Evolutionary conservation across 352 stramenopile species (phyloP), one percentile per base, ranked within the genome.

Genomic region (Phytophthora multivora): DNA sequence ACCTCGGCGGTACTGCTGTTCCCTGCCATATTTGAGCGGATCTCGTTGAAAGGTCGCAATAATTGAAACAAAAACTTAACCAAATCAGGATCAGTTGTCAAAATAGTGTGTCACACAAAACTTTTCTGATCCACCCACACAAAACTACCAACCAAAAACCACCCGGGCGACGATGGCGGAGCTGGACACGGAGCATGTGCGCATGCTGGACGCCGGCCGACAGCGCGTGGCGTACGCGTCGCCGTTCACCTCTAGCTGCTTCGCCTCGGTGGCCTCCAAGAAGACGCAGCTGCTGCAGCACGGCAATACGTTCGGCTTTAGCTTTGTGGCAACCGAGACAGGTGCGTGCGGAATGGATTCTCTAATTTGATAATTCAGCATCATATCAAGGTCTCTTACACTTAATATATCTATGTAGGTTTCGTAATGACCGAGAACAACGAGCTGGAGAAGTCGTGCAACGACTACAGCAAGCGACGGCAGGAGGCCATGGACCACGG

Each of bases 1-100:
- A 58, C 57, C 3, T 73, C 57, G 23, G 36, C 36, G 8, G 4
- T 31, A 6, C 26, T 31, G 28, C 28, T 33, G 28, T 58, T 70
- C 19, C 31, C 48, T 39, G 52, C 67, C 67, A 70, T 69, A 33
- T 72, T 77, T 59, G 83, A 85, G 59, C 70, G n/a, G 48, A 64
- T 70, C 48, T 70, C 19, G 5, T 26, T 39, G 96, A 73, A 99
- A 99, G 16, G 84, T 77, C 59, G 99, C 98, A 99, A 65, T 97
- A 95, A 38, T 16, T 19, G 11, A 10, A 8, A 62, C 41, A 56
- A 26, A 47, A 56, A 18, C 15, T 25, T 57, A 33, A 33, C 28
- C 28, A 33, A n/a, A 33, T 33, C 10, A 33, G 28, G 28, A 33
- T 33, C 28, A 33, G 28, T 33, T 12, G 3, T 33, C 3, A 13